Conservation (phyloP, 208 protist species). For the Acanthamoeba lugdunensis region DNA sequence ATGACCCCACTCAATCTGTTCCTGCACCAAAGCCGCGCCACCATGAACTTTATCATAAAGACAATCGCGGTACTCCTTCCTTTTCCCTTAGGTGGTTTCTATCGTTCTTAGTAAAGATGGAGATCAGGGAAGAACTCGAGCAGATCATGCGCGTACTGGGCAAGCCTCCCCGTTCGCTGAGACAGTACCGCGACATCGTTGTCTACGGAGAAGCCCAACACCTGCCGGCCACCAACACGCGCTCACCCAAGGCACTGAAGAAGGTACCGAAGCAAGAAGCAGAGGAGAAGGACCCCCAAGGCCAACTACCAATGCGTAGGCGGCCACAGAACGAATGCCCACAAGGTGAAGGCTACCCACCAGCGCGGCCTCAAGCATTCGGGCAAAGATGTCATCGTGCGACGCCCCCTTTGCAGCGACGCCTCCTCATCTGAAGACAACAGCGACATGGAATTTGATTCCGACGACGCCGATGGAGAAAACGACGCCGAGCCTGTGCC, state of each 20-base stretch:
- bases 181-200: slow-evolving; percentile 8
- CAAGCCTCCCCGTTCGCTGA: slow-evolving; percentile 6
- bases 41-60: not conserved
- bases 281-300: not conserved
- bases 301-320: not conserved
- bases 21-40: not conserved
- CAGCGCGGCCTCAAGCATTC: not conserved
- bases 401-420: not conserved
- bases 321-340: not conserved
- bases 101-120: not conserved
- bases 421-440: not conserved
- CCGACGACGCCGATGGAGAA: not conserved
- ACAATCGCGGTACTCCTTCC: not conserved
- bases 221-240: not conserved
- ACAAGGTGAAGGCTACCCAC: not conserved
- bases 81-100: too few species aligned
- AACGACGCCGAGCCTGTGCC: not conserved
- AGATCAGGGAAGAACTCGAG: not conserved
- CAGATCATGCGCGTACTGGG: not conserved
- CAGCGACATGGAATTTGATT: not conserved
- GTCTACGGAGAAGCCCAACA: not conserved
- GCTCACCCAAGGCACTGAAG: not conserved
- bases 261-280: not conserved
- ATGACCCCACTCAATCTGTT: slow-evolving; percentile 16
- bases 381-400: not conserved